Conservation (phyloP, 2,329 filamentous ascomycete species). For the Calycina marina region DNA sequence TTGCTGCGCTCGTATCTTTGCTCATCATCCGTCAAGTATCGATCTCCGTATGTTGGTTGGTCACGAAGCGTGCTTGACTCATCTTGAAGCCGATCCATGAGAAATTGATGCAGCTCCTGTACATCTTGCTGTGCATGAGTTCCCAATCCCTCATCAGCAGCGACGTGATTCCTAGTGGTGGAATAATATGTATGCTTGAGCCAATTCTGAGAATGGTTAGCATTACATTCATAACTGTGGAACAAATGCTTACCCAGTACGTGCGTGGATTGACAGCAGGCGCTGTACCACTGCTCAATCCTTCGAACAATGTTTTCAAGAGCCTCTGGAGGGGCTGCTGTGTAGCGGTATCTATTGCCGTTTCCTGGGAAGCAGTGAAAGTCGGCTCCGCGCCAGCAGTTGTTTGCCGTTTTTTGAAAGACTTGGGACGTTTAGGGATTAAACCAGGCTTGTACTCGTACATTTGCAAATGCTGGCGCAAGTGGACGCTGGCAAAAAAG, state of each 20-base stretch:
- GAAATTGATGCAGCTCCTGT: neutral
- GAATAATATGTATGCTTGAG: neutral
- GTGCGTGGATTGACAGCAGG: conserved; percentile 43
- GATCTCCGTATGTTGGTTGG: neutral
- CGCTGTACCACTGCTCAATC: conserved; percentile 30
- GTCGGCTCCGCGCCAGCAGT: conserved; percentile 43
- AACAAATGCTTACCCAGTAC: conserved; percentile 36
- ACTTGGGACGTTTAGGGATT: too few relatives aligned
- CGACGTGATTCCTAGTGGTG: neutral
- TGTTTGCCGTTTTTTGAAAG: conserved; percentile 54
- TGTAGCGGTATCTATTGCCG: conserved; percentile 34
- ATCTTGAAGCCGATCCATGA: neutral
- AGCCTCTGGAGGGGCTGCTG: conserved; percentile 27
- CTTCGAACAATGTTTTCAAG: neutral
- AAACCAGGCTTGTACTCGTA: too few relatives aligned
- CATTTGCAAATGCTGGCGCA: too few relatives aligned
- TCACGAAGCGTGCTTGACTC: neutral
- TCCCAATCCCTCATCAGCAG: too few relatives aligned
- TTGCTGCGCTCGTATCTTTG: neutral
- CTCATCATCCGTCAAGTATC: neutral
- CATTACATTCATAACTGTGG: neutral
- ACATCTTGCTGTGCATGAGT: neutral
- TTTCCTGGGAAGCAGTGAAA: conserved; percentile 51
- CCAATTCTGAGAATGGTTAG: neutral
- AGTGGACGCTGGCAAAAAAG: conserved; percentile 60